phyloP scores from a whole-genome alignment of 179 eudicot species.

The Silene noctiflora region DNA sequence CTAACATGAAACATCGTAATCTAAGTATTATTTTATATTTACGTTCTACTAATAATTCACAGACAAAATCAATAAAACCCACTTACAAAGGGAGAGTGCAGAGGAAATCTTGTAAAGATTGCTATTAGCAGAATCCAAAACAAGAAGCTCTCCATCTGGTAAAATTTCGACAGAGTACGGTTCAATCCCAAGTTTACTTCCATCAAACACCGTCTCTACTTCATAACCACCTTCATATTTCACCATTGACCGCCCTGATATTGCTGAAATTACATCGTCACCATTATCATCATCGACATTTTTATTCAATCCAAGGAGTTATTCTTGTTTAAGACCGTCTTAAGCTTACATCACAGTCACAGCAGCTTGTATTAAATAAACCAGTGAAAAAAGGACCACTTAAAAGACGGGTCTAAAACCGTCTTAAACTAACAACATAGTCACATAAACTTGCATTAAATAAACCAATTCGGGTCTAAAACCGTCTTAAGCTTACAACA shows the following conservation, averaged over 20 bases:
- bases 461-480: neutral
- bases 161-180: slow-evolving; percentile 73
- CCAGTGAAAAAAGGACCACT: no score
- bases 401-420: no score
- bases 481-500: neutral
- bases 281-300: neutral
- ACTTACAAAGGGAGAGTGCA: slow-evolving; percentile 85
- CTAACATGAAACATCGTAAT: neutral
- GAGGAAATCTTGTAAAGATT: slow-evolving; percentile 89
- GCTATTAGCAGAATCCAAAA: slow-evolving; percentile 88
- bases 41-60: neutral
- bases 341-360: neutral
- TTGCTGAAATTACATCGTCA: slow-evolving; percentile 26
- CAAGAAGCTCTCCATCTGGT: slow-evolving; percentile 86
- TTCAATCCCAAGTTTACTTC: slow-evolving; percentile 96
- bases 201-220: slow-evolving; percentile 98
- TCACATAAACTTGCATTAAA: no score
- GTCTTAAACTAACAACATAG: no score
- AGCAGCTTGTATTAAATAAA: neutral
- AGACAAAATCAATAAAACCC: neutral
- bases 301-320: neutral
- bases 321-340: neutral
- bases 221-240: slow-evolving; percentile 88
- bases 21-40: neutral
- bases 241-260: slow-evolving; percentile 67